Conservation (phyloP, 179 eudicot genomes). For the Beta macrorhiza region DNA sequence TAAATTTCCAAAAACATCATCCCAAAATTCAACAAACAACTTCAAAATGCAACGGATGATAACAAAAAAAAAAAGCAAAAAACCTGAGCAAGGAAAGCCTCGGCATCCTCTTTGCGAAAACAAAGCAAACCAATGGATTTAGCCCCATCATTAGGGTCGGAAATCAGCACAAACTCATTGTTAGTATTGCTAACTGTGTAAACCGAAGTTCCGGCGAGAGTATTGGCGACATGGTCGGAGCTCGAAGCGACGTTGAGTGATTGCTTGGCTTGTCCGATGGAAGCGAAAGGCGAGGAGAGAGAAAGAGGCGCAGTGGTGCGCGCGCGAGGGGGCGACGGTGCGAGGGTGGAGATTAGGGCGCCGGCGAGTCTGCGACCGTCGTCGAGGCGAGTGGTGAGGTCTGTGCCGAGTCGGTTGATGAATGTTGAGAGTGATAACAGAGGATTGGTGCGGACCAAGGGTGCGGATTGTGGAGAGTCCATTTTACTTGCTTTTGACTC, state of each 20-base stretch:
- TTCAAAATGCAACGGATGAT: no score
- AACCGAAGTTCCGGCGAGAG: slow-evolving; percentile 75
- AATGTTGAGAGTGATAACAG: slow-evolving; percentile 50
- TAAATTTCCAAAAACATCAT: slow-evolving; percentile 21
- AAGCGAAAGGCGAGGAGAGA: slow-evolving; percentile 52
- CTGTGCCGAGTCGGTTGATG: slow-evolving; percentile 57
- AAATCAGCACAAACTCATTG: slow-evolving; percentile 84
- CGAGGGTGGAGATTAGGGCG: slow-evolving; percentile 32
- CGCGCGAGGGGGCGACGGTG: slow-evolving; percentile 24
- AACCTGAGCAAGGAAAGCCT: slow-evolving; percentile 92
- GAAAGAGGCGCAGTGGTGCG: background rate
- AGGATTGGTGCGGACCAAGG: slow-evolving; percentile 34
- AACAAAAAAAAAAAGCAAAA: background rate
- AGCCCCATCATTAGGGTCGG: slow-evolving; percentile 60
- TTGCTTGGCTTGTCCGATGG: slow-evolving; percentile 46
- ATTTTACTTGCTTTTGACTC: slow-evolving; percentile 12
- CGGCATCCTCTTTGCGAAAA: slow-evolving; percentile 90
- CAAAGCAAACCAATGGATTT: slow-evolving; percentile 88
- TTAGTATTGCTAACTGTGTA: slow-evolving; percentile 89
- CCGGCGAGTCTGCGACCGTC: slow-evolving; percentile 49
- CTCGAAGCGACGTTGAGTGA: slow-evolving; percentile 40
- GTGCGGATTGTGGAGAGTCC: slow-evolving; percentile 41
- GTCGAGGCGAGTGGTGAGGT: slow-evolving; percentile 49
- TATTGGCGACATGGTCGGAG: slow-evolving; percentile 59
- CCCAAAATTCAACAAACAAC: background rate